A percentile compares a stretch with the other conserved stretches of the same genome.
Evolutionary conservation across 495 filamentous ascomycete species (phyloP).

Genomic region (Aspergillus funiculosus): DNA sequence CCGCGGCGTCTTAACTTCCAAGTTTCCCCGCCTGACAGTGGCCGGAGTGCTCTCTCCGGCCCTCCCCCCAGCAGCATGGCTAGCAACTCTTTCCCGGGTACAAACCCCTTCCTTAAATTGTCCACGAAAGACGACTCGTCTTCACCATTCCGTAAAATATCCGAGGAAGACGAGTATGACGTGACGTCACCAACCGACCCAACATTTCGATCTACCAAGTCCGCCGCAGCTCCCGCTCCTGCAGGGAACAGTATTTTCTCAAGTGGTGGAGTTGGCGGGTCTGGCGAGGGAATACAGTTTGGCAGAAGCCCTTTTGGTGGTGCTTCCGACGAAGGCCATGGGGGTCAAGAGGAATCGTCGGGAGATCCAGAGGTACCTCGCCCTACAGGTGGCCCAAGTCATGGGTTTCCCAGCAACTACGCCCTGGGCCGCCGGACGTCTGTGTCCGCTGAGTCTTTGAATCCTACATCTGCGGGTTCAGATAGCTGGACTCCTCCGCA

Average conservation of each 20-base stretch:
- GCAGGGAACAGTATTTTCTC: constrained; percentile 27
- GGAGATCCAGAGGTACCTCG: constrained; percentile 28
- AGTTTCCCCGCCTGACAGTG: constrained; percentile 22
- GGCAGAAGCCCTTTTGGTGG: constrained; percentile 35
- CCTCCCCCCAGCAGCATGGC: constrained; percentile 41
- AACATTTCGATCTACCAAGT: constrained; percentile 43
- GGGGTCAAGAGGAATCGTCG: constrained; percentile 22
- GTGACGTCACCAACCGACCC: constrained; percentile 58
- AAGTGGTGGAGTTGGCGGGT: constrained; percentile 26
- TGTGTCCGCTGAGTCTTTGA: constrained; percentile 93
- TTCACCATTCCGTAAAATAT: constrained; percentile 44
- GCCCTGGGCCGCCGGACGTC: constrained; percentile 90
- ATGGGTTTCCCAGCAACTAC: constrained; percentile 87
- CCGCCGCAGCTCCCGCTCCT: constrained; percentile 19
- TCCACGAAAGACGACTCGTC: constrained; percentile 28
- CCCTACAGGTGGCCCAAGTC: constrained; percentile 36
- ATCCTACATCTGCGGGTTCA: constrained; percentile 72
- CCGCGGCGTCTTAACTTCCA: constrained; percentile 13
- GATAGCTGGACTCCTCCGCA: constrained; percentile 88
- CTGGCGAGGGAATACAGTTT: constrained; percentile 27
- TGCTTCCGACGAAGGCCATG: constrained; percentile 21
- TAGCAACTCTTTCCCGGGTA: constrained; percentile 49
- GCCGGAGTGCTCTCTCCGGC: constrained; percentile 35
- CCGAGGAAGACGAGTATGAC: constrained; percentile 58
- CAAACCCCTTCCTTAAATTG: constrained; percentile 50